Evolutionary conservation across 805 yeast species (phyloP), one percentile per base, ranked within the genome.

Genomic region (Schwanniomyces yamadae): DNA sequence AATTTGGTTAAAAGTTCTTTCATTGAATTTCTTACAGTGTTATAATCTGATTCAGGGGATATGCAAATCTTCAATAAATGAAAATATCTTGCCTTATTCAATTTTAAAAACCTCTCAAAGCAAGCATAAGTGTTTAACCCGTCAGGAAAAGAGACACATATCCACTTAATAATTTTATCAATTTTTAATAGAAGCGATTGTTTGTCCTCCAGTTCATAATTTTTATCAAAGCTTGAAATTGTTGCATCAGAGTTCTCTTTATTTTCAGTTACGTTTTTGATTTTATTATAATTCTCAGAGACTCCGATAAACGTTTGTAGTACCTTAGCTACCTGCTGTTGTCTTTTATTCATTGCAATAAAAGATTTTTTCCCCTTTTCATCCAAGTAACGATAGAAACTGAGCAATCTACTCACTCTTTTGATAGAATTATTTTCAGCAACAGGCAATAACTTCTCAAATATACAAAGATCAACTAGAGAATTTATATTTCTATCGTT

Each of bases 401-500:
- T 57, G 30, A 84, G 53, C 2, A 85, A 44, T 34, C 93, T 63
- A 6, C 60, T 52, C 0, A 80, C 80, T 37, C 95, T 65, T 22
- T 49, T 59, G 1, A 51, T 44, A 4, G 71, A 55, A 40, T 73
- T 69, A 3, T 57, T 45, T 13, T 76, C 77, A 16, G 55, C 37
- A 18, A 76, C 60, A 0, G 95, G 85, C 8, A 84, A 52, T 1
- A 88, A 49, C 34, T 71, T 67, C 39, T 82, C 88, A 46, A 80
- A 72, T 2, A 89, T 45, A 0, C 72, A 60, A 3, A 60, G 42
- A 52, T 88, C 96, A 10, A 87, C 83, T 9, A 73, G 62, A 9
- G 80, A 71, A 38, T 82, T 86, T 33, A 86, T 80, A 7, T 69
- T 65, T 34, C 62, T 71, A 47, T 84, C 89, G 52, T 87, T 86